A percentile compares a stretch with the other conserved stretches of the same genome.
Conservation (phyloP, 805 yeast species). For the Soucietia sequanensis region DNA sequence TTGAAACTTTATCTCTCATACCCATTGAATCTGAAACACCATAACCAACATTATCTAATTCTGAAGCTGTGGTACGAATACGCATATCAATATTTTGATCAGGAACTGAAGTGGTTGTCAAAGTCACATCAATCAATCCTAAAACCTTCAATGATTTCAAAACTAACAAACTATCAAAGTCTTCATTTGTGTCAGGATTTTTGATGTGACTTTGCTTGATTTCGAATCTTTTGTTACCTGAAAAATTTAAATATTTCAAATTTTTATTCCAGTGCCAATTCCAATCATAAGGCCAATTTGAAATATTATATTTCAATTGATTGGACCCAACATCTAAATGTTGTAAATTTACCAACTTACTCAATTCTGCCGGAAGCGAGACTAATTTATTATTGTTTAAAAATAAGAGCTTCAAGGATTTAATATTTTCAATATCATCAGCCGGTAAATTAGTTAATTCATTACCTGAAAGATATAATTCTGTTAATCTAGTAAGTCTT, state of each 20-base stretch:
- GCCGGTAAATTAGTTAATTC: slow-evolving; percentile 74
- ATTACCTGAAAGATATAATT: slow-evolving; percentile 81
- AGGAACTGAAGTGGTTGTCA: slow-evolving; percentile 84
- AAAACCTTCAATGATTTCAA: slow-evolving; percentile 68
- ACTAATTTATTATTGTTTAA: slow-evolving; percentile 83
- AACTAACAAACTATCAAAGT: slow-evolving; percentile 62
- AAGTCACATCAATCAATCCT: slow-evolving; percentile 93
- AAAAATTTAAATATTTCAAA: slow-evolving; percentile 77
- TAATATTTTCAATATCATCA: slow-evolving; percentile 72
- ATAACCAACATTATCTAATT: slow-evolving; percentile 69
- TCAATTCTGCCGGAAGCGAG: slow-evolving; percentile 84
- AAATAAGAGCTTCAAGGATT: slow-evolving; percentile 57
- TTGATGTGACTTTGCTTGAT: slow-evolving; percentile 64
- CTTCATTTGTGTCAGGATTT: slow-evolving; percentile 57
- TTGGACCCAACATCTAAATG: slow-evolving; percentile 91
- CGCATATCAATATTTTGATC: slow-evolving; percentile 83
- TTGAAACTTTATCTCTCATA: slow-evolving; percentile 57
- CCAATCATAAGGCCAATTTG: slow-evolving; percentile 97
- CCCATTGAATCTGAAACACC: slow-evolving; percentile 93
- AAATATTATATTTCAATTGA: slow-evolving; percentile 83
- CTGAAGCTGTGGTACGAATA: slow-evolving; percentile 87
- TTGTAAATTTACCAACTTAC: slow-evolving; percentile 60
- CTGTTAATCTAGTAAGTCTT: slow-evolving; percentile 55
- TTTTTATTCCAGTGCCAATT: slow-evolving; percentile 87
- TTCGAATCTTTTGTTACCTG: slow-evolving; percentile 90